Percentiles rank a stretch among this genome's conserved stretches.
Evolutionary conservation across 768 basidiomycete species (phyloP).

Genomic region (Suillus lakei): DNA sequence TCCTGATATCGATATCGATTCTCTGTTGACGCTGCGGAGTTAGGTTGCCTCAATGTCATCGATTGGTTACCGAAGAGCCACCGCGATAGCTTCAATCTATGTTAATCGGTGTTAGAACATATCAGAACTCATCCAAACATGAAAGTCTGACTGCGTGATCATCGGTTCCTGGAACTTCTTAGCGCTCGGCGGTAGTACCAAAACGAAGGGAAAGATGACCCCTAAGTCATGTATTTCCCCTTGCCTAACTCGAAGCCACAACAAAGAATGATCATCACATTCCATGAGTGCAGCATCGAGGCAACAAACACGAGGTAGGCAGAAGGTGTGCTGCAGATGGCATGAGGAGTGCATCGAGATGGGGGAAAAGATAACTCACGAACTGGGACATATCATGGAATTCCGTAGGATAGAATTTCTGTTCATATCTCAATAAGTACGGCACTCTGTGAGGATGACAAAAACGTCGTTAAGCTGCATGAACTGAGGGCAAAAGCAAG

Average conservation of each 20-base stretch:
- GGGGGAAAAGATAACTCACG: background rate
- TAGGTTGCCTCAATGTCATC: slow-evolving; percentile 3
- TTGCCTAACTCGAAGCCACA: background rate
- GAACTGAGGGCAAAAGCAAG: background rate
- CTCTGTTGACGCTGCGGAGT: background rate
- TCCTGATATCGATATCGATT: background rate
- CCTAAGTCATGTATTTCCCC: background rate
- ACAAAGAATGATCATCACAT: background rate
- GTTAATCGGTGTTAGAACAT: background rate
- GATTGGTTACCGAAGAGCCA: background rate
- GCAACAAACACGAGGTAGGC: slow-evolving; percentile 3
- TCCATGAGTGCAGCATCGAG: background rate
- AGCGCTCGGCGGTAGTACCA: background rate
- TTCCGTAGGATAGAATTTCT: background rate
- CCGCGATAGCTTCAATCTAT: background rate
- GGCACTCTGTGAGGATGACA: background rate
- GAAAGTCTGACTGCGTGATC: background rate
- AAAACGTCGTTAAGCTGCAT: background rate
- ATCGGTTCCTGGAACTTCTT: slow-evolving; percentile 7
- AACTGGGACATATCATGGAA: background rate
- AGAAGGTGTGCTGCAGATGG: background rate
- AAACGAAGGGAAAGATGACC: background rate
- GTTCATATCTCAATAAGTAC: background rate
- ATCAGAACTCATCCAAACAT: background rate
- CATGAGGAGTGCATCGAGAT: background rate